Evolutionary conservation across 306 rosid species (phyloP), one percentile per base, ranked within the genome.

Genomic region (Prunus mume): DNA sequence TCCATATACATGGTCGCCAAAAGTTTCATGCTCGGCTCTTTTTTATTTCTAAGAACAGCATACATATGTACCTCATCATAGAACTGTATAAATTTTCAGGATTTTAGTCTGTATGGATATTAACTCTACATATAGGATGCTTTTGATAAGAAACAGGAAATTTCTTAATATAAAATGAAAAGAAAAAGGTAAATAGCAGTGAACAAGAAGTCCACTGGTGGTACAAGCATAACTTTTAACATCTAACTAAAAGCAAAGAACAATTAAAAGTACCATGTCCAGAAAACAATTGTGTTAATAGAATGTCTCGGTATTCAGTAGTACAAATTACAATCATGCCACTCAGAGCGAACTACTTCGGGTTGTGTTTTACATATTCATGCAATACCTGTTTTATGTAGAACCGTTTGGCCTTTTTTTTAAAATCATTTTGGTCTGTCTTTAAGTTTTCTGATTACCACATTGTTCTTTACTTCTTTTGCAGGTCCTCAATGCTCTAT

Each of bases 401-500:
- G 19, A 30, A 63, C 69, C 19, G 3, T 25, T 32, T 34, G 18
- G 63, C 67, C 51, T 50, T 66, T 28, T 19, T 20, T 20, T 65
- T 25, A 38, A 22, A 8, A 46, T 30, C 47, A 13, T 45, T 56
- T 22, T 82, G 70, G 32, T 3, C 61, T 38, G 18, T 38, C 30
- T 55, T 55, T 61, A 49, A 22, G 3, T 49, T 6, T 9, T 69
- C 45, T 69, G 20, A 20, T 71, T 50, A 60, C 30, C 58, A 49
- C 43, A 78, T 57, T 73, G 52, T 82, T 65, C 76, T 34, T 50
- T 52, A 63, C 45, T 3, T 71, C 12, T 12, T 78, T 46, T 85
- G 79, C 51, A 95, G 99, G 99, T 96, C 78, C 82, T 96, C 86
- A 92, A 90, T 27, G 97, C 99, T 8, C 87, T 96, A 69, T 96